A percentile compares a stretch with the other conserved stretches of the same genome.
Conservation (phyloP, 2,329 filamentous ascomycete species). For the Mollisia scopiformis region DNA sequence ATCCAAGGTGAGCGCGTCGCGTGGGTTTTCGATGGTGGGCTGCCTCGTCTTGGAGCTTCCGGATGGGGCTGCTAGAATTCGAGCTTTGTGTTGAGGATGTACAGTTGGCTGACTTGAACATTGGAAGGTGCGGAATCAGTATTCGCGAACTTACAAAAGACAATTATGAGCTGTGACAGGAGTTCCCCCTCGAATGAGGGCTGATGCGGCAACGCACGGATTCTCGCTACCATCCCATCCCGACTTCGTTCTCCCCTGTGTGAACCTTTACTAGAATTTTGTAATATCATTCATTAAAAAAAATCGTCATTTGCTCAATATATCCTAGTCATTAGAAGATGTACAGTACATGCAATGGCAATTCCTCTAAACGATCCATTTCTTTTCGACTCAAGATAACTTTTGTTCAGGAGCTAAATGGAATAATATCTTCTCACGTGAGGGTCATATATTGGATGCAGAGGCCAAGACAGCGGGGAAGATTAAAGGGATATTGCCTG, state of each 20-base stretch:
- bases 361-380: too few relatives aligned
- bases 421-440: not conserved
- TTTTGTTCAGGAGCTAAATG: not conserved
- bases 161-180: too few relatives aligned
- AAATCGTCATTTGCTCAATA: too few relatives aligned
- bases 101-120: slow-evolving; percentile 12
- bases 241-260: too few relatives aligned
- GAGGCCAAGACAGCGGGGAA: not conserved
- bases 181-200: too few relatives aligned
- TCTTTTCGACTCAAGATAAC: too few relatives aligned
- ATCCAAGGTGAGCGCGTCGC: slow-evolving; percentile 33
- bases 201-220: too few relatives aligned
- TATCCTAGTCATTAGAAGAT: too few relatives aligned
- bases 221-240: too few relatives aligned
- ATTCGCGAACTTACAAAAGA: slow-evolving; percentile 16
- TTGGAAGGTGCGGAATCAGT: slow-evolving; percentile 14
- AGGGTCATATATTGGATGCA: not conserved
- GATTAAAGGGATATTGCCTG: not conserved
- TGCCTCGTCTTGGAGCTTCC: not conserved
- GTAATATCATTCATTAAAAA: too few relatives aligned
- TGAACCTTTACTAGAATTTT: too few relatives aligned
- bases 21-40: slow-evolving; percentile 5
- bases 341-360: too few relatives aligned
- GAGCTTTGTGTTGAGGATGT: slow-evolving; percentile 3
- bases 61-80: not conserved